Conservation (phyloP, 352 stramenopile genomes). For the Albugo laibachii region DNA sequence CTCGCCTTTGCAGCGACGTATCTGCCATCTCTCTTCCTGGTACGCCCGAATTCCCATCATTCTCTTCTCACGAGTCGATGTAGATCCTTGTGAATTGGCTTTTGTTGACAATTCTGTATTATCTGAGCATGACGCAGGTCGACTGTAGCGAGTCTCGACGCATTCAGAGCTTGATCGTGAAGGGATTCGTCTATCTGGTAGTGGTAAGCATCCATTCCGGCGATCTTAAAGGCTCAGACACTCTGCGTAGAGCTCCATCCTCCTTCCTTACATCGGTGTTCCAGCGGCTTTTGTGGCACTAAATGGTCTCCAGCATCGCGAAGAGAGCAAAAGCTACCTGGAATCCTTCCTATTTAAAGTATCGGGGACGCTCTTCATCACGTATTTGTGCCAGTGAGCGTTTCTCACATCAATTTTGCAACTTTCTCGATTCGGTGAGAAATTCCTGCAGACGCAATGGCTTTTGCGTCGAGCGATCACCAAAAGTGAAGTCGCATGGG, state of each 20-base stretch:
- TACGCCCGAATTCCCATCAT: constrained; percentile 9
- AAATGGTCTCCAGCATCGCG: constrained; percentile 25
- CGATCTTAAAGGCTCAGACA: not conserved
- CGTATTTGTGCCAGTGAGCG: constrained; percentile 60
- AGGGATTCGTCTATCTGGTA: constrained; percentile 57
- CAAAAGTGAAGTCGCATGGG: constrained; percentile 21
- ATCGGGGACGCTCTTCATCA: constrained; percentile 74
- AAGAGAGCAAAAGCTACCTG: constrained; percentile 26
- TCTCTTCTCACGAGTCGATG: not conserved
- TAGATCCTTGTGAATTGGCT: constrained; percentile 64
- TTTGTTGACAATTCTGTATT: constrained; percentile 44
- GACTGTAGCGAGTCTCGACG: constrained; percentile 41
- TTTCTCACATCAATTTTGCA: constrained; percentile 59
- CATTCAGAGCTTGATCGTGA: constrained; percentile 47
- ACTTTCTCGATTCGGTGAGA: constrained; percentile 40
- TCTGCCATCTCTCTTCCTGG: constrained; percentile 44
- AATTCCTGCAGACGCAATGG: constrained; percentile 47
- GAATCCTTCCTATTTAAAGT: constrained; percentile 71
- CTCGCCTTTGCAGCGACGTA: constrained; percentile 48
- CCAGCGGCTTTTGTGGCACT: constrained; percentile 59
- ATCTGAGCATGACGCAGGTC: constrained; percentile 42
- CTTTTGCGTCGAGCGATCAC: constrained; percentile 40
- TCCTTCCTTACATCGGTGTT: constrained; percentile 57
- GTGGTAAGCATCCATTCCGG: constrained; percentile 18
- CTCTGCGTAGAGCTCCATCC: constrained; percentile 39